Base-by-base conservation (phyloP, 257 asterid species). In the Parsonsia alboflavescens region DNA sequence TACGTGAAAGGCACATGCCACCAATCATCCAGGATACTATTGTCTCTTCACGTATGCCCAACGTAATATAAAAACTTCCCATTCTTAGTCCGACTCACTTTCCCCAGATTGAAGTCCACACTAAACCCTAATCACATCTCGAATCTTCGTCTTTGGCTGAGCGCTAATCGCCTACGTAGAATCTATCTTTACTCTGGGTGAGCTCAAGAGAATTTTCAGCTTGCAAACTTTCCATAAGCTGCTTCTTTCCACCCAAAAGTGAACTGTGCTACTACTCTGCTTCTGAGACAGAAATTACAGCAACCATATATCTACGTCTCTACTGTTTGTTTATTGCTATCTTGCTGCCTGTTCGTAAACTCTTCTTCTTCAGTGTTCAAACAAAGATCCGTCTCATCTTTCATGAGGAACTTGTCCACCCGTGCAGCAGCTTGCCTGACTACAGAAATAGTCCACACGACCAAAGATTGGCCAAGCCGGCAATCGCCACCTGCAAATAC, bases 401-500 rank as follows among this genome's bases (percentile, higher is more conserved):
- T 81, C 83, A 80, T 77, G 73, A 95, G 96, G 74, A 72, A 92
- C 62, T 86, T 86, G 88, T 95, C 98, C 1, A 92, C 97, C 77
- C 87, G 98, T 12, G 98, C 84, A 22, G 99, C 99, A 54, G 98
- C 89, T 79, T 90, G 97, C 58, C 99, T 83, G 68, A 98, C 99
- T 86, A 92, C 99, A 1, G 88, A 79, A 73, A 95, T 95, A 21
- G 99, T 98, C 99, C 99, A 95, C 33, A 95, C 98, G 61, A 95
- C 99, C 52, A 95, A 88, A 49, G 99, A 95, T 48, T 95, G 99
- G 1, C 99, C 99, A 2, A 97, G 87, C 19, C 99, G 85, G 78
- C 99, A 95, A 74, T 95, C 99, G 19, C 99, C 98, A 10, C 98
- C 97, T 7, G 98, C 98, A 61, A 95, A 95, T 46, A 95, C 88